These are phyloP conservation scores for Leavenworthia alabamica DNA, from an alignment of 345 rosid genomes.

Conservation along the genomic window DNA sequence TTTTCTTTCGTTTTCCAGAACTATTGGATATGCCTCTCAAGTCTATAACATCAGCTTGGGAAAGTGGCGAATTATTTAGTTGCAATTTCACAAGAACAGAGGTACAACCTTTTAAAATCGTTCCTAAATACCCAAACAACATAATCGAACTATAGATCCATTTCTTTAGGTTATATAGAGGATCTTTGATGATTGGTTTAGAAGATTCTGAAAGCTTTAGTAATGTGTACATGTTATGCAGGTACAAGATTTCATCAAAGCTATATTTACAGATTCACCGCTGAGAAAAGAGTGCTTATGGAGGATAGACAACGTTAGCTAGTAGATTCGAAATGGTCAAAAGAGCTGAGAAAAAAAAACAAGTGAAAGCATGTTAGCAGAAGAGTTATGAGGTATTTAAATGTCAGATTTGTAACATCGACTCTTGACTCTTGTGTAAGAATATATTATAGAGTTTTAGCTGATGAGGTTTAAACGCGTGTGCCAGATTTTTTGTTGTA, in stretches of 20 bases:
- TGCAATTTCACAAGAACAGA: slow-evolving; percentile 65
- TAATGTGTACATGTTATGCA: slow-evolving; percentile 32
- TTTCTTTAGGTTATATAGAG: not conserved
- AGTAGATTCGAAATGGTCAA: slow-evolving; percentile 17
- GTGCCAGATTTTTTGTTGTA: slow-evolving; percentile 15
- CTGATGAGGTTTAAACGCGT: slow-evolving; percentile 6
- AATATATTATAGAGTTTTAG: slow-evolving; percentile 11
- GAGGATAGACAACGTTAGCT: slow-evolving; percentile 48
- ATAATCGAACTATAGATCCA: not conserved
- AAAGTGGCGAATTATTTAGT: slow-evolving; percentile 66
- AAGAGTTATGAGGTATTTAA: not conserved
- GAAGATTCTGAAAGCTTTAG: not conserved
- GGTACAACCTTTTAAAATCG: slow-evolving; percentile 40
- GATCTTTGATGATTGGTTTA: not conserved
- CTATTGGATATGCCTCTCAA: slow-evolving; percentile 83
- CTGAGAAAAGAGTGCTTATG: slow-evolving; percentile 85
- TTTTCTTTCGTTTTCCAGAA: slow-evolving; percentile 38
- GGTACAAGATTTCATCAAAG: slow-evolving; percentile 75
- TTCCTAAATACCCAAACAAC: not conserved
- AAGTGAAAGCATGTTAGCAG: not conserved
- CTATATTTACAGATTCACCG: slow-evolving; percentile 80
- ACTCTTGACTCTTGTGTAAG: slow-evolving; percentile 16
- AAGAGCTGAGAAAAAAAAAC: slow-evolving; percentile 4
- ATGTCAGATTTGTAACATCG: slow-evolving; percentile 15
- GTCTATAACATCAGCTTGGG: slow-evolving; percentile 78